Conservation (phyloP, 2,329 filamentous ascomycete genomes). For the Esteya vermicola region DNA sequence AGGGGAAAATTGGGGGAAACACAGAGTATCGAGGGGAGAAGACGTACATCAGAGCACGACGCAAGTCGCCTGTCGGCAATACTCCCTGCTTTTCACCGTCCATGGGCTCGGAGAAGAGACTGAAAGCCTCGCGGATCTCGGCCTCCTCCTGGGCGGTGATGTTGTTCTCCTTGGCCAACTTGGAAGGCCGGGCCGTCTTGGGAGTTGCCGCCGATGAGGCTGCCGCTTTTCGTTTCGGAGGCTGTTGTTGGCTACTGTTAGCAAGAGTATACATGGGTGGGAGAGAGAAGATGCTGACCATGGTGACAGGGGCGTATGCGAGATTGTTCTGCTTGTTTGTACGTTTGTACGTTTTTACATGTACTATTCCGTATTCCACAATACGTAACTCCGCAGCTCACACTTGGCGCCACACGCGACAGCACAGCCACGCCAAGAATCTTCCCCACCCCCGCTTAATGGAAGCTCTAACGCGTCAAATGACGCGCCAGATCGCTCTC, state of each 20-base stretch:
- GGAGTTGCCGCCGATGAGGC: slow-evolving; percentile 18
- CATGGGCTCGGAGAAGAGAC: slow-evolving; percentile 61
- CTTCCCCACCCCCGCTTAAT: neutral
- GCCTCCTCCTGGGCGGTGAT: slow-evolving; percentile 71
- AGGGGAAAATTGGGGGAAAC: neutral
- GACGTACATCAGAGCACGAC: slow-evolving; percentile 57
- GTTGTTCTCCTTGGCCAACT: slow-evolving; percentile 84
- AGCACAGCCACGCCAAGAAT: too few species aligned
- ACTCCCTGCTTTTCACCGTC: slow-evolving; percentile 60
- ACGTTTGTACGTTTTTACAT: too few species aligned
- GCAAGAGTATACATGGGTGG: neutral
- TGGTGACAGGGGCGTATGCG: too few species aligned
- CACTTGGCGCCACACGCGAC: neutral
- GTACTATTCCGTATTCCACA: too few species aligned
- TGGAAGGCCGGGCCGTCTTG: slow-evolving; percentile 51
- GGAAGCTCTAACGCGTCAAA: neutral
- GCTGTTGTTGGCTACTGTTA: slow-evolving; percentile 19
- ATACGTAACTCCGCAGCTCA: neutral
- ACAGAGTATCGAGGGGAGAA: neutral
- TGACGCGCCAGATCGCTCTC: too few species aligned
- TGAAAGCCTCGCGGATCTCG: slow-evolving; percentile 84
- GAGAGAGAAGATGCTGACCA: neutral
- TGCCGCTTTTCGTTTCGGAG: slow-evolving; percentile 37
- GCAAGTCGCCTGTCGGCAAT: slow-evolving; percentile 52
- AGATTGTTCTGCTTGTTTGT: too few species aligned